Evolutionary conservation across 1,139 yeast species (phyloP), one percentile per base, ranked within the genome.

Genomic region (Suhomyces choctaworum): DNA sequence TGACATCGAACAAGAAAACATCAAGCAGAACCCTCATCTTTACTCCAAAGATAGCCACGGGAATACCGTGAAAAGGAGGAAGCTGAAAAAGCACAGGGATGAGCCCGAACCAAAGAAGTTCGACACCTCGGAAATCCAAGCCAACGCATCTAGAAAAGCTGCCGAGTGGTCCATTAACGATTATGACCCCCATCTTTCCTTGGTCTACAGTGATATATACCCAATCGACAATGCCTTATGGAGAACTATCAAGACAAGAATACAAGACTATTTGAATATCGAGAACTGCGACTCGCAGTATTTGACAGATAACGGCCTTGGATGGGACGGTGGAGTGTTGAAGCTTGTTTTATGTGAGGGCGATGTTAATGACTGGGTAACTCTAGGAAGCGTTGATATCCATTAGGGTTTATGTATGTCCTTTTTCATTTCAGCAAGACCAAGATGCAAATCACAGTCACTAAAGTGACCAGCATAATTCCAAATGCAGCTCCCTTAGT

Each of bases 321-420:
- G 70, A 2, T 82, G 88, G 88, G 73, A 71, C 32, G 81, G 80
- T 7, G 92, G 94, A 0, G 76, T 80, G 2, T 66, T 86, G 47
- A 77, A 82, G 45, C 69, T 86, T 33, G 88, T 86, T 4, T 64
- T 70, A 9, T 83, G 92, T 52, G 89, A 82, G 48, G 95, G 95
- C 0, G 85, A 82, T 7, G 82, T 82, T 2, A 73, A 67, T 31
- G 79, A 82, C 39, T 86, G 95, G 95, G 62, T 73, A 27, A 76
- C 73, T 1, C 63, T 85, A 43, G 94, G 92, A 0, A 66, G 74
- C 34, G 78, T 73, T 5, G 80, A 76, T 48, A 51, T 66, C 28
- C 69, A 64, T 39, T 58, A 40, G 31, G 16, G n/a, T n/a, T n/a
- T n/a, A n/a, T n/a, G n/a, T n/a, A n/a, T n/a, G n/a, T n/a, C n/a